Evolutionary conservation across 2,329 filamentous ascomycete species (phyloP), one percentile per base, ranked within the genome.

Genomic region (Aureobasidium musti): DNA sequence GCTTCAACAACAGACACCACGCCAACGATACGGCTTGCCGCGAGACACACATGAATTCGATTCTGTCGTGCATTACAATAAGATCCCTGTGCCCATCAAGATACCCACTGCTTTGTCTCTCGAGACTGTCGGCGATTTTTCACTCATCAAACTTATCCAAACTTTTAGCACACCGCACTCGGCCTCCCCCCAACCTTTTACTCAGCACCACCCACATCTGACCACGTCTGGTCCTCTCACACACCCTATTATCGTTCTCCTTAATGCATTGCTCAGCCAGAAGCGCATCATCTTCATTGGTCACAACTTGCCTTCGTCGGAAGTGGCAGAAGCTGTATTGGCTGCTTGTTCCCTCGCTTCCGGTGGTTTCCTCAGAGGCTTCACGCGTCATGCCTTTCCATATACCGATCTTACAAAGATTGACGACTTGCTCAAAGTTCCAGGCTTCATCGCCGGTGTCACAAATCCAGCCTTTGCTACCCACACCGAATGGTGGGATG

Each of bases 321-420:
- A 97, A 75, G 95, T 99, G 30, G 95, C 95, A 1, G 94, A 99
- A 80, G 94, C 95, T n/a, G 95, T 99, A 3, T 84, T 99, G 10
- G 95, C 92, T n/a, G 93, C 95, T 1, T 99, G 95, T 77, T 92
- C 95, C 13, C 84, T 99, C 54, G 94, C 91, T 17, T 97, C 93
- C 14, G 95, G 95, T 13, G 94, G 95, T 6, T 82, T 97, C n/a
- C 82, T 99, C 41, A 86, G 93, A 67, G 95, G 95, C 33, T 99
- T 99, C 78, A 97, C 94, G 10, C 87, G 95, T 21, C 92, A 98
- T 79, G 95, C 95, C 0, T 99, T 99, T 75, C 95, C 95, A 2
- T 99, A 99, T 75, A 99, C 95, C 0, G 95, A 99, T 79, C 83
- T 99, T 50, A 97, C 92, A 70, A 99, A 99, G 79, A 93, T 99